Base-by-base conservation (phyloP, 108 stramenopile species). In the Cyclotella atomus region DNA sequence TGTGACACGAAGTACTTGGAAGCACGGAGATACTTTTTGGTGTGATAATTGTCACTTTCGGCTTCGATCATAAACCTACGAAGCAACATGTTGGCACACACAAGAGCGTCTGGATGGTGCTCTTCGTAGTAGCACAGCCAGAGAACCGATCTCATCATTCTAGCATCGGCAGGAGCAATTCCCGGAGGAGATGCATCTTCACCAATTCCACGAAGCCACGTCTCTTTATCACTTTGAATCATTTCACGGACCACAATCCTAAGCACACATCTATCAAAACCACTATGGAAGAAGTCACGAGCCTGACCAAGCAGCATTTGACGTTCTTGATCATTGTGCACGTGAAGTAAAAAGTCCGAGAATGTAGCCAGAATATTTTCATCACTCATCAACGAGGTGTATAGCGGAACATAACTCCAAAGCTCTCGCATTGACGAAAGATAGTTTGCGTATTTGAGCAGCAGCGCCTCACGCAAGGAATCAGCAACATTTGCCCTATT, bases 1-100 rank as follows among this genome's bases (percentile, higher is more conserved):
- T 63, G 61, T 38, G 47, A 68, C 35, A 70, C 65, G 23, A 77
- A 77, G 14, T 62, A 21, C 68, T 77, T 77, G 21, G 69, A 23
- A 49, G 61, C 52, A 25, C 55, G 46, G 3, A 77, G 32, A 63
- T 65, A 52, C 32, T 23, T 49, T 32, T 43, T 32, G 38, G 25
- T 35, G 38, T 70, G 60, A n/a, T 68, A 36, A 70, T 61, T 55
- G 7, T 70, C 55, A 14, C 30, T 49, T 0, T 54, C 41, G 15
- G 33, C 53, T 33, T n/a, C n/a, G n/a, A 87, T 57, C 28, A 91
- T 63, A 19, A 91, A 91, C 54, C 79, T 75, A 41, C 92, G 77
- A 16, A 94, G 65, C 17, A 91, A 68, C 49, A 81, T 78, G 67
- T 94, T 94, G 49, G 89, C 72, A 69, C 81, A 88, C 50, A 91